These are phyloP conservation scores for Caloboletus inedulis DNA, from an alignment of 1,284 basidiomycete species.

Conservation along the genomic window DNA sequence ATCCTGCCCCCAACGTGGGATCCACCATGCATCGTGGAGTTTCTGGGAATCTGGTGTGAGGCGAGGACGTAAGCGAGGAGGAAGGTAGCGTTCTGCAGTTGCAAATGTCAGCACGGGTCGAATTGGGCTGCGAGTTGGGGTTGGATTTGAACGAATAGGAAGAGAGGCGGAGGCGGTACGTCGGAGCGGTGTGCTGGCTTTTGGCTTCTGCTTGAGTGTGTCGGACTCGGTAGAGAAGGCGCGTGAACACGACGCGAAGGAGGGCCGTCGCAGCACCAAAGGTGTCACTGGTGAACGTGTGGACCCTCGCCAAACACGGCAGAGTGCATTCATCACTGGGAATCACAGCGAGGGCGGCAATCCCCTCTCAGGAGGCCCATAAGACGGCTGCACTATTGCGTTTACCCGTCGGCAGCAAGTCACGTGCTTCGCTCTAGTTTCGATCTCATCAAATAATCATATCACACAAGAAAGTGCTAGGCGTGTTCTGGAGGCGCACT, in stretches of 20 bases:
- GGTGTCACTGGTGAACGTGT: background rate
- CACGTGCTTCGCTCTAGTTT: slow-evolving; percentile 9
- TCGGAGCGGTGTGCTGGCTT: slow-evolving; percentile 70
- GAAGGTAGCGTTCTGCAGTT: slow-evolving; percentile 71
- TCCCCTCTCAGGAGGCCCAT: background rate
- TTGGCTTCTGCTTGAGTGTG: slow-evolving; percentile 56
- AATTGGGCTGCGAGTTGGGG: slow-evolving; percentile 72
- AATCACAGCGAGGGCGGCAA: background rate
- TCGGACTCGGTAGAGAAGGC: slow-evolving; percentile 23
- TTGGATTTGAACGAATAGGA: slow-evolving; percentile 75
- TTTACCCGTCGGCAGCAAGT: background rate
- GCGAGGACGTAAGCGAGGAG: slow-evolving; percentile 52
- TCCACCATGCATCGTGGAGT: slow-evolving; percentile 75
- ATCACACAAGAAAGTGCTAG: background rate
- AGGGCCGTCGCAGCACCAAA: background rate
- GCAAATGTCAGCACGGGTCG: slow-evolving; percentile 71
- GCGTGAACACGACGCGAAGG: slow-evolving; percentile 7
- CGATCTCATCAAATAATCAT: background rate
- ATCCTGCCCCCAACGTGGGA: slow-evolving; percentile 70
- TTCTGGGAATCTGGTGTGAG: slow-evolving; percentile 52
- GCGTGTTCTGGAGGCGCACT: background rate
- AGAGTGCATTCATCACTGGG: slow-evolving; percentile 19
- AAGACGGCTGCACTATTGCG: background rate
- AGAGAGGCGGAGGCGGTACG: slow-evolving; percentile 68
- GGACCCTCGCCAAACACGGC: slow-evolving; percentile 9